Base-by-base conservation (phyloP, 2,329 filamentous ascomycete species). In the Phaeosphaeriaceae sp. region DNA sequence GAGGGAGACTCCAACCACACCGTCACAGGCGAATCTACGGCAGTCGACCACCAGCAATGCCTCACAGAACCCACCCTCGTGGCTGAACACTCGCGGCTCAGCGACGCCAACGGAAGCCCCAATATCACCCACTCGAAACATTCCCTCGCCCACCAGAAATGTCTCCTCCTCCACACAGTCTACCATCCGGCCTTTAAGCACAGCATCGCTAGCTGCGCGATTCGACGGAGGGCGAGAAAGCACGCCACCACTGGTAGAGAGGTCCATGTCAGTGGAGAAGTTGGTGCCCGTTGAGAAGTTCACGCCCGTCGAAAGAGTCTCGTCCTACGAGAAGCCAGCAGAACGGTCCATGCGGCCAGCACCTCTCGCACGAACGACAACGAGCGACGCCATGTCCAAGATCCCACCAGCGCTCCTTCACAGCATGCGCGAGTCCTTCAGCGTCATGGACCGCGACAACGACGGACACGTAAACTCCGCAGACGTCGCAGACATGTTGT, bases 371-470 rank as follows among this genome's bases (percentile, higher is more conserved):
- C 70, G 74, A 11, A 65, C 61, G 33, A 65, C 51, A 47, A 72
- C 69, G 4, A 72, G 52, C 51, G 74, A 74, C 53, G 67, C 70
- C 17, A 81, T 93, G 46, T 88, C 89, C 2, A 89, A 91, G 70
- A 80, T 98, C 44, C 91, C 94, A 40, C 88, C 92, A 2, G 84
- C 91, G 2, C 92, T 97, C 68, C 88, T 97, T 36, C 88, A 93
- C 70, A 91, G 92, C 68, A 86, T 99, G 78, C 88, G 95, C 60
- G 94, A 98, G 74, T 92, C 91, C 0, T 99, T 98, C 77, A 92
- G 96, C 77, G 93, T 97, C 58, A 84, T 99, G 48, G 95, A 98
- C 77, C 86, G 92, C 59, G 90, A 95, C 77, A 93, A 92, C 71
- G 92, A 95, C 71, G 93, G 94, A 19, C 82, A 86, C 51, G 89